Evolutionary conservation across 2,329 filamentous ascomycete genomes (phyloP).

Genomic region (Karstenula rhodostoma): DNA sequence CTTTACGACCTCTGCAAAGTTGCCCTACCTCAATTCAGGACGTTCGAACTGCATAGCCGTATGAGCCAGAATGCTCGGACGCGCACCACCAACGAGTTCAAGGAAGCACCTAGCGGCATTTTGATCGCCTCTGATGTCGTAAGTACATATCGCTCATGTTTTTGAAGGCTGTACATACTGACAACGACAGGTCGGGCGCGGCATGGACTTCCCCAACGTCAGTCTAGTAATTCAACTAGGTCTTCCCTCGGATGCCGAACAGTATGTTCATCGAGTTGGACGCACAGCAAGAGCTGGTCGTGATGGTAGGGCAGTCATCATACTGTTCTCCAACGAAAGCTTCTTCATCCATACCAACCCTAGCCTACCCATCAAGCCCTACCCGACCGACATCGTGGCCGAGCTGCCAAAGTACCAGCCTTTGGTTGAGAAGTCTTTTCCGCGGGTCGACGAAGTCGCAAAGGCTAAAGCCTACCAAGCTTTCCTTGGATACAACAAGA

Average conservation of each 20-base stretch:
- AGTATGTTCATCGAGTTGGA: slow-evolving; percentile 54
- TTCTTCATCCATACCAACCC: slow-evolving; percentile 61
- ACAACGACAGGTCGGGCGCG: slow-evolving; percentile 48
- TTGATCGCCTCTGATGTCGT: slow-evolving; percentile 59
- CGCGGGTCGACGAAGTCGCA: slow-evolving; percentile 48
- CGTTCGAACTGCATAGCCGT: slow-evolving; percentile 55
- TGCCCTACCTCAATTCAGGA: slow-evolving; percentile 43
- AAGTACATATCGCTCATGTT: background rate
- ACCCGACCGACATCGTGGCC: slow-evolving; percentile 54
- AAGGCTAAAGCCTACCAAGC: slow-evolving; percentile 57
- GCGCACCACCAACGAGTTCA: slow-evolving; percentile 55
- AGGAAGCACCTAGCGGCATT: slow-evolving; percentile 56
- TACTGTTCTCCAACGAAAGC: slow-evolving; percentile 61
- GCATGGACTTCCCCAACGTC: slow-evolving; percentile 62
- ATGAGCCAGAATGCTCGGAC: slow-evolving; percentile 54
- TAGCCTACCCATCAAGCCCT: slow-evolving; percentile 60
- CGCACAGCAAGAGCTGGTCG: slow-evolving; percentile 54
- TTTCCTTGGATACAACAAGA: slow-evolving; percentile 58
- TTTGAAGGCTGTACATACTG: background rate
- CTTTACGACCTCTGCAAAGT: slow-evolving; percentile 51
- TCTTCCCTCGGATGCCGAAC: slow-evolving; percentile 59
- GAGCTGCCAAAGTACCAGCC: slow-evolving; percentile 42
- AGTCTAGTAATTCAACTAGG: slow-evolving; percentile 59
- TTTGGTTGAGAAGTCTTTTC: slow-evolving; percentile 45
- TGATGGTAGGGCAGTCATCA: slow-evolving; percentile 62